phyloP scores from a whole-genome alignment of 768 basidiomycete genomes.

The Termitomyces sp. region DNA sequence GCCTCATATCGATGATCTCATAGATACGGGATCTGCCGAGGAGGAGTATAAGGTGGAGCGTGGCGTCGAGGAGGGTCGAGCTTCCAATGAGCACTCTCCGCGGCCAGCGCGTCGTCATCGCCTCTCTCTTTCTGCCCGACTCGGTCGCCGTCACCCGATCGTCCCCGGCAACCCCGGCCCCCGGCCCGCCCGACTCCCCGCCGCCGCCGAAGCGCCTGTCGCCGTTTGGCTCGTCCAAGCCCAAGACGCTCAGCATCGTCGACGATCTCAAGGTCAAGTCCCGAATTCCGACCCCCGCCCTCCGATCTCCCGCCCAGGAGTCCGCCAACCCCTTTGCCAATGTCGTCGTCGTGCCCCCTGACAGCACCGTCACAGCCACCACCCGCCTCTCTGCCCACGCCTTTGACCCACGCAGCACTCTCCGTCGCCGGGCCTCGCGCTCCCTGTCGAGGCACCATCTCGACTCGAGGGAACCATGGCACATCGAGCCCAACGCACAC shows the following conservation, averaged over 20 bases:
- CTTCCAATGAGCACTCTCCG: constrained; percentile 73
- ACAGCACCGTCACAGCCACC: too few species aligned
- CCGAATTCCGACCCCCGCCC: constrained; percentile 39
- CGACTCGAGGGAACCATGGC: constrained; percentile 34
- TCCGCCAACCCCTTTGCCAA: constrained; percentile 57
- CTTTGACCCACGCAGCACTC: too few species aligned
- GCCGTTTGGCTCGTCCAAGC: constrained; percentile 25
- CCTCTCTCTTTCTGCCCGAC: constrained; percentile 81
- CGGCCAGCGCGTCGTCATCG: constrained; percentile 74
- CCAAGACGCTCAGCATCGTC: constrained; percentile 61
- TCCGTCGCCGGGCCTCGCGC: constrained; percentile 52
- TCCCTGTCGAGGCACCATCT: constrained; percentile 48
- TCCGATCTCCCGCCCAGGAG: constrained; percentile 43
- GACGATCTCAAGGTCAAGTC: constrained; percentile 72
- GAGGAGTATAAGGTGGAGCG: not conserved
- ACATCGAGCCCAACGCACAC: constrained; percentile 60
- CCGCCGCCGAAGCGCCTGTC: constrained; percentile 15
- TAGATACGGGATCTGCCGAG: constrained; percentile 19
- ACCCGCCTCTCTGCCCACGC: too few species aligned
- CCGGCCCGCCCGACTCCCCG: constrained; percentile 26
- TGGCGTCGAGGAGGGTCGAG: not conserved
- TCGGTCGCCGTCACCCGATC: constrained; percentile 66
- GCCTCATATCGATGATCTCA: constrained; percentile 5
- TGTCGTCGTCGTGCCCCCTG: constrained; percentile 25
- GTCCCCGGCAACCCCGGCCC: constrained; percentile 38